A percentile compares a stretch with the other conserved stretches of the same genome.
These are phyloP conservation scores for Pharus latifolius DNA, from an alignment of 176 grass and related monocot species.

Conservation along the genomic window DNA sequence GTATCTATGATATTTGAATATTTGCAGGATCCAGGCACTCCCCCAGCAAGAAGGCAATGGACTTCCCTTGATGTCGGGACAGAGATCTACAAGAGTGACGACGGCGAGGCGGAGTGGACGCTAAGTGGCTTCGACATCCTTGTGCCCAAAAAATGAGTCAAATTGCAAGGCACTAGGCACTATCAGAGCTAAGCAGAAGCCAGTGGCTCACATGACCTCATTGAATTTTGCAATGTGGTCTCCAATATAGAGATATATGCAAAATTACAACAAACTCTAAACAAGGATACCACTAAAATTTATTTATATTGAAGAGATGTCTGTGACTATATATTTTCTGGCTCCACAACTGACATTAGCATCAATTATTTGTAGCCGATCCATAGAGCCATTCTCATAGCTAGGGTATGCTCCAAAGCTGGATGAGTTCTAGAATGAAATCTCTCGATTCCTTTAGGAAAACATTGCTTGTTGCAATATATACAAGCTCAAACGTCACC, in stretches of 20 bases:
- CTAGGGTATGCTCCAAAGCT: background rate
- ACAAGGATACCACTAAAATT: too few relatives aligned
- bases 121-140: slow-evolving; percentile 72
- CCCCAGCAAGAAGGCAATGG: slow-evolving; percentile 54
- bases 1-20: too few relatives aligned
- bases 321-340: too few relatives aligned
- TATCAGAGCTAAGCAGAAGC: too few relatives aligned
- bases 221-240: too few relatives aligned
- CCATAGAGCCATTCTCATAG: background rate
- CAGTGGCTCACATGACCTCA: too few relatives aligned
- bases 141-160: slow-evolving; percentile 23
- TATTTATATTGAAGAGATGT: too few relatives aligned
- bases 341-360: too few relatives aligned
- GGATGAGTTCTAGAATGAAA: too few relatives aligned
- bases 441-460: background rate
- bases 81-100: slow-evolving; percentile 54
- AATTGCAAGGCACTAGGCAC: background rate
- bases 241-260: too few relatives aligned
- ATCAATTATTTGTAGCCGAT: background rate
- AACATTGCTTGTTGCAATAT: background rate
- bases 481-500: too few relatives aligned
- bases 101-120: slow-evolving; percentile 63
- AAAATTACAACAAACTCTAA: too few relatives aligned
- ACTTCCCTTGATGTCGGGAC: slow-evolving; percentile 83
- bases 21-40: slow-evolving; percentile 49